Base-by-base conservation (phyloP, 2,329 filamentous ascomycete species). In the Diaporthe sp. region DNA sequence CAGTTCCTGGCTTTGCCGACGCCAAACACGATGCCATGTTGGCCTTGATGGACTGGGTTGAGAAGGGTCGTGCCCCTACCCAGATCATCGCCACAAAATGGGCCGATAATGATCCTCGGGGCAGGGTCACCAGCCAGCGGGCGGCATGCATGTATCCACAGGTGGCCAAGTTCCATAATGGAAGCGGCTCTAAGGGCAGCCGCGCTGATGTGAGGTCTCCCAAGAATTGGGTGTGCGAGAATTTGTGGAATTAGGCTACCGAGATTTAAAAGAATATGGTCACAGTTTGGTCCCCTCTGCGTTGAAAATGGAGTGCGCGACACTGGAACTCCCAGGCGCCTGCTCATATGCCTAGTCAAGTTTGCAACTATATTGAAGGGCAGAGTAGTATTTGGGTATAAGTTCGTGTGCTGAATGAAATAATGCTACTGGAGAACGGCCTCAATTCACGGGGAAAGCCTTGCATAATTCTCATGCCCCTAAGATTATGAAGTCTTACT, bases 1-100 rank as follows among this genome's bases (percentile, higher is more conserved):
- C 68, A 1, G 68, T 71, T 2, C 68, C 68, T 17, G 53, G 53
- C 4, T 71, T 46, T 25, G 17, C 31, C 19, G 81, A 85, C 9
- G 82, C 85, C 0, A 81, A 84, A 15, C 79, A 85, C 12, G 73
- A 88, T 71, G 80, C 86, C 0, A 78, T 89, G n/a, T 82, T 85
- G 82, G 84, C 85, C 8, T 79, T 88, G 31, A 85, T 88, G 5
- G 80, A 83, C 12, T 88, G 87, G 87, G 86, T 88, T 0, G 87
- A 85, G 78, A 75, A 83, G 44, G 82, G 80, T 4, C 76, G 80
- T 22, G 86, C 85, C 0, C 87, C 87, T 0, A 84, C 86, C 61
- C 80, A 81, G 12, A 77, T 80, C 39, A 34, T 68, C 3, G 60
- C 42, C 2, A 75, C 68, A 13, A 71, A 62, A 5, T 78, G 53